A percentile compares a stretch with the other conserved stretches of the same genome.
These are phyloP conservation scores for Blastobotrys parvus DNA, from an alignment of 805 yeast genomes.

Conservation along the genomic window DNA sequence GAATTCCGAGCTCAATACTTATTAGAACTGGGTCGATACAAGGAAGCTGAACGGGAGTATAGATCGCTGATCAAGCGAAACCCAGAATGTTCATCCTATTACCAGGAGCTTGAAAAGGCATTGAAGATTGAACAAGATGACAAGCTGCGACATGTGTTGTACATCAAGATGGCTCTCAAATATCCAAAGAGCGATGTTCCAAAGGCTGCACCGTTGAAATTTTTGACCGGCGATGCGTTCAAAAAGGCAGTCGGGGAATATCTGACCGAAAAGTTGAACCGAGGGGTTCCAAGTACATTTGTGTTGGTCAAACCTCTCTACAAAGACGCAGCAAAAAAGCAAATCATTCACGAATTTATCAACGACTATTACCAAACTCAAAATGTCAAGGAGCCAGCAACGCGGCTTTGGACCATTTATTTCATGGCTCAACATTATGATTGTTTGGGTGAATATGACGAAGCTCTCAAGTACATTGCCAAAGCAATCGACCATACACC, in stretches of 20 bases:
- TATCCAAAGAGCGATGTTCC: conserved; percentile 85
- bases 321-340: conserved; percentile 34
- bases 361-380: conserved; percentile 34
- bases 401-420: conserved; percentile 58
- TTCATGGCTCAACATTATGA: conserved; percentile 75
- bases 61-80: conserved; percentile 71
- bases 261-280: conserved; percentile 50
- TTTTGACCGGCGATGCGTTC: conserved; percentile 39
- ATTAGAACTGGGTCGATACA: conserved; percentile 43
- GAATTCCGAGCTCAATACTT: conserved; percentile 64
- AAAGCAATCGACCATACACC: conserved; percentile 67
- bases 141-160: conserved; percentile 44
- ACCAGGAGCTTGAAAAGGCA: conserved; percentile 55
- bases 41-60: conserved; percentile 62
- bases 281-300: conserved; percentile 88
- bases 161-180: conserved; percentile 53
- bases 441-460: conserved; percentile 40
- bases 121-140: conserved; percentile 46
- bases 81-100: conserved; percentile 69
- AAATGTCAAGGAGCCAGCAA: conserved; percentile 7
- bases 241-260: conserved; percentile 43
- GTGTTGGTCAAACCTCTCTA: conserved; percentile 78
- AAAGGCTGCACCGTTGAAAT: conserved; percentile 59
- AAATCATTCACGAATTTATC: conserved; percentile 46
- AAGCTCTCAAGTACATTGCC: conserved; percentile 52